Percentiles rank a stretch among this genome's conserved stretches.
Evolutionary conservation across 768 basidiomycete species (phyloP).

Genomic region (Pleurotus citrinopileatus): DNA sequence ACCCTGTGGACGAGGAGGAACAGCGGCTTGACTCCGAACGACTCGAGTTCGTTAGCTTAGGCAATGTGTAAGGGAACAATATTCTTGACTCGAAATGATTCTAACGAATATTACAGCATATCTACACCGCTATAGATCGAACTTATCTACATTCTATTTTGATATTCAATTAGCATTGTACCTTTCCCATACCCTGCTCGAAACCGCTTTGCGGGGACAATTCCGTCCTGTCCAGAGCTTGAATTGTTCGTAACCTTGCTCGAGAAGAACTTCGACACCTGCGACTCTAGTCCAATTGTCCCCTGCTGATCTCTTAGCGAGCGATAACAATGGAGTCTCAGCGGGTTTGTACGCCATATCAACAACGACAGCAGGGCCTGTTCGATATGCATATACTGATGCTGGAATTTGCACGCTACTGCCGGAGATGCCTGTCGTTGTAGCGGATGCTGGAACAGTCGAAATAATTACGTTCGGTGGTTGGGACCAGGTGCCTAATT

Average conservation of each 20-base stretch:
- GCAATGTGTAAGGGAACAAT: too few relatives aligned
- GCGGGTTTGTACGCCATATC: slow-evolving; percentile 96
- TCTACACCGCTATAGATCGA: not conserved
- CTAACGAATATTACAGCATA: not conserved
- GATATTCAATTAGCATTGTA: slow-evolving; percentile 14
- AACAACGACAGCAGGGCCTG: slow-evolving; percentile 63
- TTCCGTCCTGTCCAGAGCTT: slow-evolving; percentile 73
- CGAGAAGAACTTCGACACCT: slow-evolving; percentile 82
- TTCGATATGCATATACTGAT: slow-evolving; percentile 51
- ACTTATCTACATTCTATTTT: not conserved
- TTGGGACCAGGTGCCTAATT: slow-evolving; percentile 30
- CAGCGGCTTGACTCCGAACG: too few relatives aligned
- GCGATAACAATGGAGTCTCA: slow-evolving; percentile 71
- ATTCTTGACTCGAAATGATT: too few relatives aligned
- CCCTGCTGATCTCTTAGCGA: slow-evolving; percentile 51
- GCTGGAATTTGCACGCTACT: slow-evolving; percentile 46
- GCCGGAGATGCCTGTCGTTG: slow-evolving; percentile 28
- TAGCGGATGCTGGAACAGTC: slow-evolving; percentile 79
- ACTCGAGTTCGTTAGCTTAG: too few relatives aligned
- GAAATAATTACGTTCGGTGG: slow-evolving; percentile 79
- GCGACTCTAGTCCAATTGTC: slow-evolving; percentile 66
- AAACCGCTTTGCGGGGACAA: slow-evolving; percentile 50
- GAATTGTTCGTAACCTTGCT: slow-evolving; percentile 88
- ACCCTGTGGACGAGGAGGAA: too few relatives aligned
- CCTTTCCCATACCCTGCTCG: slow-evolving; percentile 37